Evolutionary conservation across 2,329 filamentous ascomycete species (phyloP).

Genomic region (Xylaria sp.): DNA sequence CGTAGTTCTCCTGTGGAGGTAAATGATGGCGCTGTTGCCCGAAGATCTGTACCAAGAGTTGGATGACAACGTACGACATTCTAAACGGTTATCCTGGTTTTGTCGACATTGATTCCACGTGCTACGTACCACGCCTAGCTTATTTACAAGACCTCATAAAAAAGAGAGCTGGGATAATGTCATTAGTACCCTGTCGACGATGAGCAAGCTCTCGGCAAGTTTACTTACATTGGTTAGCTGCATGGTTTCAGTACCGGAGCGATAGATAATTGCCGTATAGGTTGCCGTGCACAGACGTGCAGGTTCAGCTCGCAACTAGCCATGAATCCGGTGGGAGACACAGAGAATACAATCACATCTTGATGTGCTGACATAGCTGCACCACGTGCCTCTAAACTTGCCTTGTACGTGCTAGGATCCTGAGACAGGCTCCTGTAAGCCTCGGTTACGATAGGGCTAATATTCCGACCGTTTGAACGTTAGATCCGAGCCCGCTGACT

Average conservation of each 20-base stretch:
- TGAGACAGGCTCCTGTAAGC: conserved; percentile 15
- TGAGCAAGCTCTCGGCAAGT: not conserved
- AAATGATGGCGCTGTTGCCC: conserved; percentile 3
- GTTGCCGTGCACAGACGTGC: not conserved
- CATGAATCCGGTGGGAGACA: not conserved
- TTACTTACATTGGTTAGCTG: not conserved
- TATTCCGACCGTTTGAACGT: conserved; percentile 9
- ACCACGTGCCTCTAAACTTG: conserved; percentile 5
- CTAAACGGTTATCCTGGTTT: not conserved
- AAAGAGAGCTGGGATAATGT: not conserved
- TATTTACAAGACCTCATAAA: not conserved
- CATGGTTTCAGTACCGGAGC: not conserved
- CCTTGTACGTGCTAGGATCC: not conserved
- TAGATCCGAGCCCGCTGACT: not conserved
- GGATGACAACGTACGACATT: not conserved
- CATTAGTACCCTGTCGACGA: not conserved
- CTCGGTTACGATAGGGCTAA: conserved; percentile 14
- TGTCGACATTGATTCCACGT: not conserved
- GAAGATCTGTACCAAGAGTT: not conserved
- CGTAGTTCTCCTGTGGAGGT: not conserved
- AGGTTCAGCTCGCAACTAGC: conserved; percentile 6
- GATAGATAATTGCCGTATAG: conserved; percentile 13
- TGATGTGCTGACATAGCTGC: conserved; percentile 19
- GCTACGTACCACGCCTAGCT: not conserved
- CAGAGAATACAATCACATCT: not conserved